Conservation (phyloP, 208 protist genomes). For the Acanthamoeba sp. region DNA sequence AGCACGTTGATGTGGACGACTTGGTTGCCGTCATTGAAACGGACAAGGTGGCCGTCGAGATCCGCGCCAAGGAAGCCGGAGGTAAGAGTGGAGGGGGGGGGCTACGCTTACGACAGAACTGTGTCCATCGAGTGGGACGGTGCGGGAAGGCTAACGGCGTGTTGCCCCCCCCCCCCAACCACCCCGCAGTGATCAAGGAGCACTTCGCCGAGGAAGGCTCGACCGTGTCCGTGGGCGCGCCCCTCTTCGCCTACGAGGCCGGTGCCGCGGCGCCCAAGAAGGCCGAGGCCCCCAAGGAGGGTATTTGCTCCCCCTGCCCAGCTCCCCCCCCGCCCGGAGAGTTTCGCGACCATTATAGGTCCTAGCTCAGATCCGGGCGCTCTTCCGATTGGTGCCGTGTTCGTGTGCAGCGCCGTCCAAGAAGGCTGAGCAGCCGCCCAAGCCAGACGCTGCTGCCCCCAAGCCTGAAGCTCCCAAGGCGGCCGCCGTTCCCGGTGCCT, state of each 20-base stretch:
- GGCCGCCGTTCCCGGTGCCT: not conserved
- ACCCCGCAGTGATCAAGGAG: slow-evolving; percentile 71
- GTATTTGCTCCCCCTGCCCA: not conserved
- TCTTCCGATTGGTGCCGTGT: not conserved
- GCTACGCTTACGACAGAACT: no score
- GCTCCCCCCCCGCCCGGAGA: not conserved
- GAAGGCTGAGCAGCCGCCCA: not conserved
- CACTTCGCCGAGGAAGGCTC: slow-evolving; percentile 74
- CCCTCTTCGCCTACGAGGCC: slow-evolving; percentile 70
- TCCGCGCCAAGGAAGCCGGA: slow-evolving; percentile 94
- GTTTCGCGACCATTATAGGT: no score
- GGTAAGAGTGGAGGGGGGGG: no score
- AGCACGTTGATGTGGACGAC: slow-evolving; percentile 97
- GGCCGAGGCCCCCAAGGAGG: not conserved
- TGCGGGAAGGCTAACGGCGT: no score
- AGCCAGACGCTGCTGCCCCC: not conserved
- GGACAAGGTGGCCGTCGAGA: slow-evolving; percentile 98
- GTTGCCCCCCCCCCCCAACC: no score
- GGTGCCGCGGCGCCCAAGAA: not conserved
- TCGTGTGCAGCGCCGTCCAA: not conserved
- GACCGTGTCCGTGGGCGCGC: slow-evolving; percentile 68
- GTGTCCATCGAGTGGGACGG: not conserved
- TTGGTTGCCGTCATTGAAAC: slow-evolving; percentile 98
- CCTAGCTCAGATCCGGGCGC: no score
- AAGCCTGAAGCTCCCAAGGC: slow-evolving; percentile 38